These are phyloP conservation scores for Pittosporum tobira DNA, from an alignment of 129 eudicot genomes.

Conservation along the genomic window DNA sequence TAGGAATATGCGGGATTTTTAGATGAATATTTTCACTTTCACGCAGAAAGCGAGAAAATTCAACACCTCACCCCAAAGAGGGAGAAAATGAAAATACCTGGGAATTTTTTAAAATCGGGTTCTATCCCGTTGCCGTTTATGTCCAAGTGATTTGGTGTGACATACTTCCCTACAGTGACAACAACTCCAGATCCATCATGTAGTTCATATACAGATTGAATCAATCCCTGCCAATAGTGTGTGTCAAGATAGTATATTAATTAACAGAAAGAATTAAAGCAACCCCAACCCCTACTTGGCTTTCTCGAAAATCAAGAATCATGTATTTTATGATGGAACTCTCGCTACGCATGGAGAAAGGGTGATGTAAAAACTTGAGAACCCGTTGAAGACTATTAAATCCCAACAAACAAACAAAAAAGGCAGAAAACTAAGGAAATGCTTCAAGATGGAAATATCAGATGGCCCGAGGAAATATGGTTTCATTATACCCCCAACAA, in stretches of 20 bases:
- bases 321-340: not conserved
- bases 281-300: not conserved
- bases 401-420: no score
- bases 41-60: not conserved
- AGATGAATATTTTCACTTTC: not conserved
- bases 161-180: constrained; percentile 90
- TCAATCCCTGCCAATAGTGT: constrained; percentile 54
- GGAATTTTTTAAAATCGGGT: constrained; percentile 69
- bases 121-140: constrained; percentile 90
- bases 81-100: constrained; percentile 29
- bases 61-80: not conserved
- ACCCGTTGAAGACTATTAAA: no score
- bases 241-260: not conserved
- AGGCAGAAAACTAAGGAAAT: no score
- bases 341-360: not conserved
- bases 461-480: not conserved
- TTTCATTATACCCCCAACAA: not conserved
- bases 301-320: not conserved
- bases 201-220: constrained; percentile 91
- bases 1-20: constrained; percentile 2
- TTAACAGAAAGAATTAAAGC: not conserved
- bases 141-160: constrained; percentile 81
- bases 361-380: no score
- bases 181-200: constrained; percentile 97
- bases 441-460: not conserved